Conservation (phyloP, 1,284 basidiomycete species). For the Malassezia arunalokei region DNA sequence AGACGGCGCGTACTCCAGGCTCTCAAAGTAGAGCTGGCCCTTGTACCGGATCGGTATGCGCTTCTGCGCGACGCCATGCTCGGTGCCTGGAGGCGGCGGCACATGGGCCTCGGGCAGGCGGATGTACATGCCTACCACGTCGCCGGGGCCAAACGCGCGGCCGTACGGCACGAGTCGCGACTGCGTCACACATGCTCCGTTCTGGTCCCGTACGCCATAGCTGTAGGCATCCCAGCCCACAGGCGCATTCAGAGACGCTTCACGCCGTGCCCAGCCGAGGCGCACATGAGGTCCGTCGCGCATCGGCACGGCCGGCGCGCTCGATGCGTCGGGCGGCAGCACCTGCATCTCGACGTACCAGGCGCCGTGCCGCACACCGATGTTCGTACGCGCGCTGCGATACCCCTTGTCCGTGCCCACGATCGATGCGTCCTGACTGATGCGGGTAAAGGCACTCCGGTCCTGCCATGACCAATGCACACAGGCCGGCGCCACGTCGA, state of each 20-base stretch:
- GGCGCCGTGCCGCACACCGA: conserved; percentile 72
- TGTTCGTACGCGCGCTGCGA: conserved; percentile 74
- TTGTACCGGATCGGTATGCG: conserved; percentile 71
- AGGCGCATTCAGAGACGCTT: conserved; percentile 81
- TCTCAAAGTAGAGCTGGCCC: conserved; percentile 92
- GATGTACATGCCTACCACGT: conserved; percentile 86
- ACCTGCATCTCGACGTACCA: conserved; percentile 89
- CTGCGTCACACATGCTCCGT: conserved; percentile 76
- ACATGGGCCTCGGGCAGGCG: conserved; percentile 56
- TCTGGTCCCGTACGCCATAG: conserved; percentile 80
- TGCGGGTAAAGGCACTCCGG: conserved; percentile 57
- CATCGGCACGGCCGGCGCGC: conserved; percentile 20
- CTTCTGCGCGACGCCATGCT: conserved; percentile 28
- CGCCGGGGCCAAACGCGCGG: conserved; percentile 61
- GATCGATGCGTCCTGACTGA: conserved; percentile 67
- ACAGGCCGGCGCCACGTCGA: conserved; percentile 24
- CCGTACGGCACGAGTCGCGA: conserved; percentile 67
- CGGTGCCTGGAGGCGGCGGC: conserved; percentile 18
- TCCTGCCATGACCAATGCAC: conserved; percentile 53
- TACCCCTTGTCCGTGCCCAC: conserved; percentile 77
- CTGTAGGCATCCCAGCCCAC: conserved; percentile 86
- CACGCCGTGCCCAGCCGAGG: conserved; percentile 79
- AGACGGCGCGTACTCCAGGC: conserved; percentile 72
- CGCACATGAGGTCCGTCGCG: conserved; percentile 65
- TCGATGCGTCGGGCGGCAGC: conserved; percentile 52